Evolutionary conservation across 129 eudicot species (phyloP).

Genomic region (sunflower (Helianthus annuus)): HanXRQr2.0-SUNRISE NC_035445.2:133547557-133548056

Average conservation of each 20-base stretch:
- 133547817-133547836: constrained; percentile 89
- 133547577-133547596: no score
- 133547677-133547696: background rate
- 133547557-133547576: no score
- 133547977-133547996: no score
- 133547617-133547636: no score
- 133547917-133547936: constrained; percentile 57
- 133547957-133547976: no score
- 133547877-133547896: constrained; percentile 85
- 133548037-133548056: no score
- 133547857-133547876: constrained; percentile 73
- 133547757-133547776: constrained; percentile 70
- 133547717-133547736: constrained; percentile 88
- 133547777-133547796: constrained; percentile 98
- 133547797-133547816: constrained; percentile 96
- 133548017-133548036: no score
- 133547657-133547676: background rate
- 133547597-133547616: no score
- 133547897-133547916: constrained; percentile 67
- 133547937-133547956: constrained; percentile 77
- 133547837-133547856: constrained; percentile 82
- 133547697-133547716: constrained; percentile 13
- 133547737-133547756: constrained; percentile 80
- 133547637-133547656: no score
- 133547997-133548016: no score